A percentile compares a stretch with the other conserved stretches of the same genome.
Evolutionary conservation across 257 asterid species (phyloP).

Genomic region (Osmanthus fragrans): DNA sequence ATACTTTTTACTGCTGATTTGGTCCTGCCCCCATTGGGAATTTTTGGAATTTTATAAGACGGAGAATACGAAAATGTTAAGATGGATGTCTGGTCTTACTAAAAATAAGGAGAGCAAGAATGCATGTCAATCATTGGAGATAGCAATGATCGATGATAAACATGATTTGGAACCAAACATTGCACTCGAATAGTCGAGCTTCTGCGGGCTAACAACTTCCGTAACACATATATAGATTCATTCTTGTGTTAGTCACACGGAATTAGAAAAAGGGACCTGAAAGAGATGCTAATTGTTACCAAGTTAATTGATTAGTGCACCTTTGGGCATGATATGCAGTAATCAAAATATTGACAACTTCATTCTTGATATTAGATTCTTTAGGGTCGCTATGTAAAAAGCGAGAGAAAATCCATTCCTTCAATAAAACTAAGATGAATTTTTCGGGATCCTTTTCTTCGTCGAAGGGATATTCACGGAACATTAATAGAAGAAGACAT

Average conservation of each 20-base stretch:
- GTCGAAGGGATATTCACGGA: neutral
- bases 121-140: neutral
- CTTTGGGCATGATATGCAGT: neutral
- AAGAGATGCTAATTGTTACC: neutral
- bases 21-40: conserved; percentile 23
- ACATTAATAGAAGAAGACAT: neutral
- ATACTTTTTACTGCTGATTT: conserved; percentile 35
- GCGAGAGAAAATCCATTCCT: neutral
- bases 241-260: neutral
- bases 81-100: neutral
- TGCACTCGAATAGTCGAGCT: neutral
- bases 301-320: neutral
- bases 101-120: neutral
- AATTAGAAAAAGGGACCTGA: neutral
- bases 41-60: neutral
- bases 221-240: no score
- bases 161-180: neutral
- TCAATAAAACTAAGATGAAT: neutral
- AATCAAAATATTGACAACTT: no score
- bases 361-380: no score
- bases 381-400: neutral
- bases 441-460: neutral
- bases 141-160: neutral
- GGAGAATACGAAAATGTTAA: neutral
- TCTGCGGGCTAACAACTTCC: neutral